Base-by-base conservation (phyloP, 2,329 filamentous ascomycete species). In the Penicillium sp. region DNA sequence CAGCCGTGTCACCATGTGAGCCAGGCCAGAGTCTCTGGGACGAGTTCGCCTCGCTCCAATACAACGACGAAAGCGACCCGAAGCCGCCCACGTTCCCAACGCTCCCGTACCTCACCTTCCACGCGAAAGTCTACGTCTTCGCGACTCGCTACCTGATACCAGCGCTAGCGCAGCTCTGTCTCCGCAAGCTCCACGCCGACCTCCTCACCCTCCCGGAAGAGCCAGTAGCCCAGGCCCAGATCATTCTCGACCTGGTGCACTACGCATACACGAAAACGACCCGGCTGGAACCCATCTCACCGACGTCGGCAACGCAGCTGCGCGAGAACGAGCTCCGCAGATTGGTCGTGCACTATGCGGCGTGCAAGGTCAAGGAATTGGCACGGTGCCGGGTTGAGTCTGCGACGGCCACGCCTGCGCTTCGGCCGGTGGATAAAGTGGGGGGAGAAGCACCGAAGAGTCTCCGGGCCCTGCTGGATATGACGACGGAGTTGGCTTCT, bases 41-140 rank as follows among this genome's bases (percentile, higher is more conserved):
- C 22, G 71, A 75, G 45, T 76, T 76, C 52, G 56, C 64, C 2
- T 59, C 62, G 18, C 63, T 76, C 14, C 65, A 74, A 47, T 75
- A 75, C 52, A 59, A 62, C 38, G 67, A 71, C 22, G 67, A 54
- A 43, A 43, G 55, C 52, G 14, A 46, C 52, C 13, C 47, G 49
- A 47, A 57, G 47, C 39, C 55, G 38, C 31, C 57, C 43, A 14
- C 56, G 46, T 36, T 52, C 52, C 52, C 47, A 45, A 43, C 47
- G 13, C 63, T 72, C 11, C 73, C 73, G 4, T 75, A 76, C 52
- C 66, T 76, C 27, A 66, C 74, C 38, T 76, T 75, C 61, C 74
- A 77, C 40, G 74, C 74, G n/a, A 76, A 77, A 61, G 55, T 77
- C 43, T 76, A 77, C 56, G 70, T 75, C 54, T 76, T 76, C 51